Base-by-base conservation (phyloP, 495 filamentous ascomycete species). In the Evansstolkia leycettana region DNA sequence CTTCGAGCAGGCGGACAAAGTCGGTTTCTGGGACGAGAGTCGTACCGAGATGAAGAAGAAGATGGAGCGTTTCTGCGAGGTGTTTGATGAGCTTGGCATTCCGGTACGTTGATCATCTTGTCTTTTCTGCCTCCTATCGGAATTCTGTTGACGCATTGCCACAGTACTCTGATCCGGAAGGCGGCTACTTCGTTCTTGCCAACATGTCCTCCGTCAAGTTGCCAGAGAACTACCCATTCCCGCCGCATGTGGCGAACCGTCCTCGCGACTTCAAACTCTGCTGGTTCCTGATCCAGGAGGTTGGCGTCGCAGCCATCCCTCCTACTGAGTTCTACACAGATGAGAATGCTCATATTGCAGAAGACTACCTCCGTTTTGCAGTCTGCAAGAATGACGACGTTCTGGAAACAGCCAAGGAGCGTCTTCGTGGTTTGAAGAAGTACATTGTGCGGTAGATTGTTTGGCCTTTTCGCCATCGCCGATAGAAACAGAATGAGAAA, bases 311-410 rank as follows among this genome's bases (percentile, higher is more conserved):
- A 5, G 85, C 88, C 1, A 98, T 98, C 42, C 90, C 90, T 2
- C 90, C 90, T 0, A 93, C 84, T 0, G 90, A 98, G 58, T 98
- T 98, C 56, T 95, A 95, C 48, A 94, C 86, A 14, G 72, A 80
- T 29, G 63, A 55, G 38, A 94, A 94, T 40, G 74, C 80, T 19
- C 73, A 82, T 40, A 78, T 94, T 46, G 90, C 78, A 3, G 83
- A 94, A 70, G 81, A 95, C 50, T 98, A 88, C 54, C 63, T 98
- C 43, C 65, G 90, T 26, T 98, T 98, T 60, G 90, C 90, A 2
- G 89, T 98, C 7, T 98, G 90, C 62, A 98, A 98, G 72, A 71
- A 92, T 15, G 88, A 98, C 51, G 72, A 84, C 24, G 75, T 98
- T 9, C 58, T 98, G 7, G 87, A 94, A 59, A 75, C 68, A 28